Base-by-base conservation (phyloP, 2,329 filamentous ascomycete genomes). In the Colletotrichum trifolii region DNA sequence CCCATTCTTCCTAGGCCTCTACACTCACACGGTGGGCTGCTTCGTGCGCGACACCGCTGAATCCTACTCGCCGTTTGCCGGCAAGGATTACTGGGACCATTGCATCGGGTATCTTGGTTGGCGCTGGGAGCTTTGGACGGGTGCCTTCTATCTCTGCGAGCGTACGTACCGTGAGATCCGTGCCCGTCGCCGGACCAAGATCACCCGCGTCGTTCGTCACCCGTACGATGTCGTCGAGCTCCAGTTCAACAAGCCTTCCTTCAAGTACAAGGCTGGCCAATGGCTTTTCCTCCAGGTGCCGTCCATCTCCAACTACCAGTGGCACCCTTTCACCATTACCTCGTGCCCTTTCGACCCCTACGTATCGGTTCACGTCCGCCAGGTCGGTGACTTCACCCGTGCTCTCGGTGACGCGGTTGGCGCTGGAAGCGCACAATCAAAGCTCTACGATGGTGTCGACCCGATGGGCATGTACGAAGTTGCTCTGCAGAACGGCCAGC, bases 251-350 rank as follows among this genome's bases (percentile, higher is more conserved):
- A 99, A 99, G 82, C 93, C 95, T 6, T 96, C 91, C 63, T 97
- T 99, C 91, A 93, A 89, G 74, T 99, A 99, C 88, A 98, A 97
- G 86, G 91, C 96, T 12, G 96, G 96, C 38, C 96, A 99, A 81
- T 99, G 95, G 94, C 88, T 98, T 42, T 98, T 98, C 83, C 85
- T 99, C 65, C 95, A 98, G 77, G 90, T 97, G 33, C 96, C 96
- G 0, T 90, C 92, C 7, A 88, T 99, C 58, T 97, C 93, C 69
- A 87, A 85, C 72, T 90, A 93, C 74, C 94, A 99, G 81, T 99
- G 96, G 96, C 96, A 99, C 79, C 96, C 96, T 1, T 99, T 98
- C 77, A 99, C 96, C 74, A 98, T 99, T 78, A 99, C 96, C 2
- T 98, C 96, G 9, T 99, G 96, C 79, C 96, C 96, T 6, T 96